Evolutionary conservation across 202 grass and related monocot genomes (phyloP).

Genomic region (Setaria viridis): DNA sequence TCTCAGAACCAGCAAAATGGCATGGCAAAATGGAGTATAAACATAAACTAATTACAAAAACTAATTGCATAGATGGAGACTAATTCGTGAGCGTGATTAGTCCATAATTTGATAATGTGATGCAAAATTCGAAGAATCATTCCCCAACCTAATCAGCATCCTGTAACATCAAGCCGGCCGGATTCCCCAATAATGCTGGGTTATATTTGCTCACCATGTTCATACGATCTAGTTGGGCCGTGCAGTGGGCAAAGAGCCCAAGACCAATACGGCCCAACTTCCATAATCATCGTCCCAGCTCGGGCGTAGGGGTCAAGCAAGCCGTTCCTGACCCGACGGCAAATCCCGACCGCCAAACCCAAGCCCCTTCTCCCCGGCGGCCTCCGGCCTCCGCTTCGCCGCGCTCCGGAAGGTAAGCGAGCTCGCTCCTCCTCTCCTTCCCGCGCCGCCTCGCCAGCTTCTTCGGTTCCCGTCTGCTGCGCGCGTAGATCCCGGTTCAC

Average conservation of each 20-base stretch:
- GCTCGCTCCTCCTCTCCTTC: not conserved
- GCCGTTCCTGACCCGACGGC: not conserved
- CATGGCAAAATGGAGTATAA: no score
- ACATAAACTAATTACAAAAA: no score
- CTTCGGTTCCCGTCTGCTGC: not conserved
- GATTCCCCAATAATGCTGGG: no score
- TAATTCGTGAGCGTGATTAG: no score
- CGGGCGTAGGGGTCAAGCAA: not conserved
- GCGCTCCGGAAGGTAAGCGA: constrained; percentile 26
- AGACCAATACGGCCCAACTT: not conserved
- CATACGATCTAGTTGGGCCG: no score
- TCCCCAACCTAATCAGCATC: no score
- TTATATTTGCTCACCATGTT: no score
- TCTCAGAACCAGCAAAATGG: no score
- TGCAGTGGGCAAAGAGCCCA: not conserved
- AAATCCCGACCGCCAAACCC: constrained; percentile 33
- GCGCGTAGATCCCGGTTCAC: not conserved
- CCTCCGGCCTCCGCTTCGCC: not conserved
- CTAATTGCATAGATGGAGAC: no score
- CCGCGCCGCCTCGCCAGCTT: not conserved
- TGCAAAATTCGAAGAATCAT: no score
- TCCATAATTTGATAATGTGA: no score
- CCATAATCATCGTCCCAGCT: not conserved
- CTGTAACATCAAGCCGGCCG: no score
- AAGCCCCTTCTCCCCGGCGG: constrained; percentile 30